phyloP scores from a whole-genome alignment of 768 basidiomycete species.

The Termitomyces sp. region DNA sequence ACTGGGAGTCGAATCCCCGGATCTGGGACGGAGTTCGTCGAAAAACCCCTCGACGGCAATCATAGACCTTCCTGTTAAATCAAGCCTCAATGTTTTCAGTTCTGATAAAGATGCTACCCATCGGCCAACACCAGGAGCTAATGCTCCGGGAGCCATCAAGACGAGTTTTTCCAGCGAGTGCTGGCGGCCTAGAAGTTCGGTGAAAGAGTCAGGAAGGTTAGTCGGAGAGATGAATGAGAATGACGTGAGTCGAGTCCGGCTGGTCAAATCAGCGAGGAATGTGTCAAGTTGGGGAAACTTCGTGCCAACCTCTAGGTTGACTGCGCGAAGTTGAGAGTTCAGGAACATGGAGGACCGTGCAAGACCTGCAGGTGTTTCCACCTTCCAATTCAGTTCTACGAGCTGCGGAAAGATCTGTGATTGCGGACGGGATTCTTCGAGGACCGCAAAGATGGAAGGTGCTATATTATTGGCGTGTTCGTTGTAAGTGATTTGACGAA shows the following conservation, averaged over 20 bases:
- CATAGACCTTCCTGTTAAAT: constrained; percentile 61
- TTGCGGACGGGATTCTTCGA: constrained; percentile 59
- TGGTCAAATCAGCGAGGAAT: constrained; percentile 61
- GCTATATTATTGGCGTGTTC: constrained; percentile 61
- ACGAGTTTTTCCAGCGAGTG: constrained; percentile 52
- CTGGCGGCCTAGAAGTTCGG: constrained; percentile 57
- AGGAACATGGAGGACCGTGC: constrained; percentile 63
- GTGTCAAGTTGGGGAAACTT: constrained; percentile 52
- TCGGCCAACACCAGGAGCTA: constrained; percentile 63
- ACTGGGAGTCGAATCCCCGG: constrained; percentile 68
- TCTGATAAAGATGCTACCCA: constrained; percentile 64
- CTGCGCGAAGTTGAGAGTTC: constrained; percentile 50
- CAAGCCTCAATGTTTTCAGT: constrained; percentile 61
- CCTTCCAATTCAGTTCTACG: constrained; percentile 66
- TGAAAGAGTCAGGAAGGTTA: constrained; percentile 65
- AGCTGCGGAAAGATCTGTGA: constrained; percentile 66
- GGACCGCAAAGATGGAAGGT: constrained; percentile 57
- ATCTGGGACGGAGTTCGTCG: constrained; percentile 55
- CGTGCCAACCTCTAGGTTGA: constrained; percentile 59
- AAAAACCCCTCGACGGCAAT: constrained; percentile 80
- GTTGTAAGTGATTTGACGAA: constrained; percentile 64
- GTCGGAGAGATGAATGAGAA: constrained; percentile 69
- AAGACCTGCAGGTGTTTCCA: constrained; percentile 58
- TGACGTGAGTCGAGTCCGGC: constrained; percentile 54
- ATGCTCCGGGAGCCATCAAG: constrained; percentile 69